A percentile compares a stretch with the other conserved stretches of the same genome.
Conservation (phyloP, 2,329 filamentous ascomycete species). For the Periglandula ipomoeae region DNA sequence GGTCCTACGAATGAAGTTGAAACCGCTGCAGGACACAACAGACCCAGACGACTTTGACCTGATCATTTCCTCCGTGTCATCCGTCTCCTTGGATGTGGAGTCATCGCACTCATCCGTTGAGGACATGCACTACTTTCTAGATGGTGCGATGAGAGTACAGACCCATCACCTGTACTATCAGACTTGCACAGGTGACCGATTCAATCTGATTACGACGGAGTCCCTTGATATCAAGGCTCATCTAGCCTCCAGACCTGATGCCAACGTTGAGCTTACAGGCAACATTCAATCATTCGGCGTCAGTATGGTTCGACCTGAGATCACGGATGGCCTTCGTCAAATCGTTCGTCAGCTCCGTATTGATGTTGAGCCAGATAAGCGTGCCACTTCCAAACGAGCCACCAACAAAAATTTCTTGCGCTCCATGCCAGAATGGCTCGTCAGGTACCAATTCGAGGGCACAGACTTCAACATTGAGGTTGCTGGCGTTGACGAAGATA, state of each 20-base stretch:
- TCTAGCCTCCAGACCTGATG: slow-evolving; percentile 74
- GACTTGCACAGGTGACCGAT: slow-evolving; percentile 69
- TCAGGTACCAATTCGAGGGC: slow-evolving; percentile 76
- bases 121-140: slow-evolving; percentile 78
- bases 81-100: slow-evolving; percentile 84
- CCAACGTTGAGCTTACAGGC: slow-evolving; percentile 71
- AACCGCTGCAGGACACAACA: slow-evolving; percentile 57
- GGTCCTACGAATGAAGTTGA: slow-evolving; percentile 80
- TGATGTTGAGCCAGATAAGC: slow-evolving; percentile 55
- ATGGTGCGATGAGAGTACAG: slow-evolving; percentile 72
- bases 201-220: slow-evolving; percentile 82
- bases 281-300: slow-evolving; percentile 80
- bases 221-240: slow-evolving; percentile 80
- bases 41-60: slow-evolving; percentile 82
- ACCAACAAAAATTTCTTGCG: slow-evolving; percentile 63
- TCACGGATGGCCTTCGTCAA: slow-evolving; percentile 83
- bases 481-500: slow-evolving; percentile 75
- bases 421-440: slow-evolving; percentile 71
- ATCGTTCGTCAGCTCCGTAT: slow-evolving; percentile 77
- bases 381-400: slow-evolving; percentile 35
- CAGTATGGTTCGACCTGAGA: slow-evolving; percentile 84
- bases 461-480: slow-evolving; percentile 86
- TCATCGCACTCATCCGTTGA: slow-evolving; percentile 86
- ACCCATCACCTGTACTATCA: slow-evolving; percentile 93
- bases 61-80: slow-evolving; percentile 90